Evolutionary conservation across 768 basidiomycete genomes (phyloP), one percentile per base, ranked within the genome.

Genomic region (Sutorius australiensis): DNA sequence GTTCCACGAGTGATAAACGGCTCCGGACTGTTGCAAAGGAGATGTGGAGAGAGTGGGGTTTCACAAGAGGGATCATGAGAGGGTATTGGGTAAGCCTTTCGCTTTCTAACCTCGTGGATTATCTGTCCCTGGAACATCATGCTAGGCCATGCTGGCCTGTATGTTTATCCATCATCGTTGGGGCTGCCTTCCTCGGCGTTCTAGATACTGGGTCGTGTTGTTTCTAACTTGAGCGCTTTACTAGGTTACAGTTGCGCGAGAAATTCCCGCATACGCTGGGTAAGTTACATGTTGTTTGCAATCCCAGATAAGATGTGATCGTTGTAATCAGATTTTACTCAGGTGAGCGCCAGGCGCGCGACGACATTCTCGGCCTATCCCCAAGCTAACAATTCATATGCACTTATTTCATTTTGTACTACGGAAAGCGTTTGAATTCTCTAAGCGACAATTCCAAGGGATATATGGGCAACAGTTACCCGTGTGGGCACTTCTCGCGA

Each of bases 221-320:
- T 31, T 31, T 42, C 59, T 61, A 9, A 57, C 34, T n/a, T 11
- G 21, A 8, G 24, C 38, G 8, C 8, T 32, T 5, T 28, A 13
- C 7, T 61, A 95, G 93, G 79, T 93, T 12, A 98, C 97, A 0
- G 82, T 98, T 17, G 84, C 84, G 0, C 79, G 95, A 59, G 97
- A 99, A 70, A 93, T 98, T 33, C 97, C 97, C 2, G 95, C 94
- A 9, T 98, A 98, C 66, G 94, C 95, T 31, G 93, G 89, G 84
- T 69, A 45, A 28, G 58, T 48, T 9, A 21, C 14, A 6, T 31
- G 21, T 45, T 24, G 0, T 33, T 37, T 19, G 6, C 39, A 1
- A 30, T 19, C 3, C 21, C 31, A 9, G 7, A 21, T n/a, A 33
- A 34, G 16, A 39, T 31, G 7, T 43, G 14, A 53, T 16, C 0